Evolutionary conservation across 2,329 filamentous ascomycete species (phyloP).

Genomic region (Pyrenochaeta sp.): DNA sequence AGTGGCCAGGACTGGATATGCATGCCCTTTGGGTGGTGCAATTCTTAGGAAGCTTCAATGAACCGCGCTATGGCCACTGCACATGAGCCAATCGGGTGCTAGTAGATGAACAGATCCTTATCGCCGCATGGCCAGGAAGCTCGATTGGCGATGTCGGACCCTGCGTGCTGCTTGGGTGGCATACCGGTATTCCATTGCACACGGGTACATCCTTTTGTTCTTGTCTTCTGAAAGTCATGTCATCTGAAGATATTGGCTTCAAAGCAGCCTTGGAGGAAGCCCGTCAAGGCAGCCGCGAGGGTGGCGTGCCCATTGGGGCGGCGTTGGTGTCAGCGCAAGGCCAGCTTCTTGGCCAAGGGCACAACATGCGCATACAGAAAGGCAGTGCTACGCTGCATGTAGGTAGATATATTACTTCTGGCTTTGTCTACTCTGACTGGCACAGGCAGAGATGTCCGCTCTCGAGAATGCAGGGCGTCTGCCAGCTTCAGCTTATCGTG

Average conservation of each 20-base stretch:
- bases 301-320: conserved; percentile 67
- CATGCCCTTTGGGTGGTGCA: background rate
- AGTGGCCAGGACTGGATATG: background rate
- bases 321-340: conserved; percentile 74
- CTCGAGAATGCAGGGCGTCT: conserved; percentile 77
- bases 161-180: conserved; percentile 13
- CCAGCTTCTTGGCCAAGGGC: conserved; percentile 73
- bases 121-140: conserved; percentile 15
- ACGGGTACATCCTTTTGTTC: background rate
- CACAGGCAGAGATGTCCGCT: conserved; percentile 77
- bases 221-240: conserved; percentile 30
- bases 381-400: conserved; percentile 77
- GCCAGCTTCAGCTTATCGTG: conserved; percentile 72
- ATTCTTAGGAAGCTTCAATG: conserved; percentile 8
- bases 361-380: conserved; percentile 79
- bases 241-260: conserved; percentile 57
- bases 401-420: conserved; percentile 5
- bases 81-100: conserved; percentile 19
- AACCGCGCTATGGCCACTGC: conserved; percentile 4
- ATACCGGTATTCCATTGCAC: background rate
- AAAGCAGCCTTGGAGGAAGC: conserved; percentile 67
- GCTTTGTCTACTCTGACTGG: conserved; percentile 11
- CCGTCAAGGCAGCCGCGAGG: conserved; percentile 62
- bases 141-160: conserved; percentile 19
- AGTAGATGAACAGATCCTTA: conserved; percentile 21